These are phyloP conservation scores for Maudiozyma humilis DNA, from an alignment of 1,139 yeast species.

Conservation along the genomic window DNA sequence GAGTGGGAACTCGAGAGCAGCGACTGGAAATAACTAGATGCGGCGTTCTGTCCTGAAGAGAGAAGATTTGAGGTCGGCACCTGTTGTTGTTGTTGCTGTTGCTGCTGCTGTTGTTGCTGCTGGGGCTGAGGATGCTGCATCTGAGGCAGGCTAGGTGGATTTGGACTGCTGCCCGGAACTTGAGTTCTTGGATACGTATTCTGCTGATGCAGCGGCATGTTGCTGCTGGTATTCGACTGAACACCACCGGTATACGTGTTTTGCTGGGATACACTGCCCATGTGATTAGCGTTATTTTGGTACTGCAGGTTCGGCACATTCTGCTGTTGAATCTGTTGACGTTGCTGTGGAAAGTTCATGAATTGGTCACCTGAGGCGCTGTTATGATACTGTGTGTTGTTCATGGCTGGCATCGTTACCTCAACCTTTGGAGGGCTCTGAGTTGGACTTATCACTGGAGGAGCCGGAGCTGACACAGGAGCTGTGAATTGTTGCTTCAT, in stretches of 20 bases:
- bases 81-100: no score
- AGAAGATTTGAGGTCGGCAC: conserved; percentile 11
- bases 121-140: conserved; percentile 11
- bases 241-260: neutral
- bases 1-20: conserved; percentile 17
- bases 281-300: neutral
- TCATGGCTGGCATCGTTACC: neutral
- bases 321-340: conserved; percentile 8
- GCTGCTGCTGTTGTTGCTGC: no score
- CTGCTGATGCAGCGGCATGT: conserved; percentile 5
- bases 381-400: conserved; percentile 3
- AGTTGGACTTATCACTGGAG: neutral
- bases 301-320: neutral
- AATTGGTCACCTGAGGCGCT: conserved; percentile 9
- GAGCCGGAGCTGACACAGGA: conserved; percentile 6
- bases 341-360: conserved; percentile 12
- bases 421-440: neutral
- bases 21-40: conserved; percentile 22
- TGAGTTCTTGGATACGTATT: conserved; percentile 5
- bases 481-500: conserved; percentile 23
- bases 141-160: neutral
- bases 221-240: neutral
- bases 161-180: neutral
- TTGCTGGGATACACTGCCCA: neutral
- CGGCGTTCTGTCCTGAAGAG: conserved; percentile 17